A percentile compares a stretch with the other conserved stretches of the same genome.
phyloP scores from a whole-genome alignment of 495 filamentous ascomycete genomes.

The Astrothelium macrocarpum region DNA sequence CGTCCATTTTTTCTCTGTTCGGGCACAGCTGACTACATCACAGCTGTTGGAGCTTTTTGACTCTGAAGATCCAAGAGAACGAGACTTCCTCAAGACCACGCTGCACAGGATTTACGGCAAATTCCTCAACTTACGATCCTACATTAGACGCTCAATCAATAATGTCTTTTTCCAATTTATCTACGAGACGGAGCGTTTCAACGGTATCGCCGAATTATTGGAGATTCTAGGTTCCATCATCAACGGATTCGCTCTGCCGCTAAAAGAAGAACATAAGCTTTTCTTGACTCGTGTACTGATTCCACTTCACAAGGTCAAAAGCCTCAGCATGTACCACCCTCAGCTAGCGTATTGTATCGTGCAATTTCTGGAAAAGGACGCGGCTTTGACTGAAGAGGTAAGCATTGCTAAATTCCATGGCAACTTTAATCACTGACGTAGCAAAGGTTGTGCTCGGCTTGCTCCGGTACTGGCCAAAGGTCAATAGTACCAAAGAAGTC shows the following conservation, averaged over 20 bases:
- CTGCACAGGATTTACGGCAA: conserved; percentile 98
- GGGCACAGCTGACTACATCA: background rate
- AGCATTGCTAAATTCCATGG: conserved; percentile 14
- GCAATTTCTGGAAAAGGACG: conserved; percentile 97
- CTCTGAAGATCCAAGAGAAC: conserved; percentile 93
- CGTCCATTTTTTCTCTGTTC: background rate
- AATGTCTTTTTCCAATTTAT: conserved; percentile 99
- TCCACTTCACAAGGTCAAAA: conserved; percentile 95
- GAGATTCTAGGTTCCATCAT: conserved; percentile 98
- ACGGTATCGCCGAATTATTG: conserved; percentile 91
- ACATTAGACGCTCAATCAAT: conserved; percentile 96
- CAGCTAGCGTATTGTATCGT: conserved; percentile 99
- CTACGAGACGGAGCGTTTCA: conserved; percentile 97
- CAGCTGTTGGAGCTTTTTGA: conserved; percentile 95
- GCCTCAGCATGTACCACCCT: conserved; percentile 99
- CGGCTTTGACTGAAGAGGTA: conserved; percentile 92
- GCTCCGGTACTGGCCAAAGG: conserved; percentile 96
- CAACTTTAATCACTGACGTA: background rate
- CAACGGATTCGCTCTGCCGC: conserved; percentile 92
- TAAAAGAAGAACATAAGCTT: conserved; percentile 98
- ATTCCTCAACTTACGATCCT: conserved; percentile 94
- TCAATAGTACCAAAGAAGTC: conserved; percentile 98
- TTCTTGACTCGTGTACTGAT: conserved; percentile 91
- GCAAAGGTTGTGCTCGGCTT: conserved; percentile 82
- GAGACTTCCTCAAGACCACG: conserved; percentile 97